Base-by-base conservation (phyloP, 2,329 filamentous ascomycete genomes). In the Xylariales sp. region DNA sequence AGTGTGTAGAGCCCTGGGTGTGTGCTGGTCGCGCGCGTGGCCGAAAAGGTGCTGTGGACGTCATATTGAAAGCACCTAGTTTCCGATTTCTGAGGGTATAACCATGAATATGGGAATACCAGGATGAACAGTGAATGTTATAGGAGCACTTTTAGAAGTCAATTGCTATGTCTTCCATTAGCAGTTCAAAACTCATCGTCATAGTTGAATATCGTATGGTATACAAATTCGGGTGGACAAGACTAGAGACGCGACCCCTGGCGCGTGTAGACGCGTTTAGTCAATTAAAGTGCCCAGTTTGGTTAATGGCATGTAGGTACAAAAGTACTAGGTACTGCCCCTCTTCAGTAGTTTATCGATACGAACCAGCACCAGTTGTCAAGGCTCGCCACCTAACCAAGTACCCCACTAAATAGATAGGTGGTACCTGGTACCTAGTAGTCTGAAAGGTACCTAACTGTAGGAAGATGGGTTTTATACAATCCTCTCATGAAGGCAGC, bases 1-100 rank as follows among this genome's bases (percentile, higher is more conserved):
- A 90, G 74, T 90, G 94, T 2, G 97, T 98, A 65, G 90, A 89
- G 71, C 97, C 97, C 62, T 92, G 90, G 2, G 93, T 94, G 81
- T 99, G 89, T 7, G 88, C 89, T n/a, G 90, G 90, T 68, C 91
- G 84, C 65, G 88, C 87, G 75, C 89, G 85, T 55, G 89, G 83
- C 72, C 87, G 85, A 30, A 79, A 78, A 55, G 78, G 78, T 70
- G 80, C 78, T 63, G 81, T 78, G 2, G 80, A 81, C 62, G 81
- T 76, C 81, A 83, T 83, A 62, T 50, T 50, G 45, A 52, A 57
- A 62, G 28, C 36, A 39, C 3, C 32, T 30, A 10, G 45, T 43
- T 39, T 45, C 9, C 16, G 43, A 30, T 52, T 34, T 39, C 3
- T 14, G 28, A 34, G 34, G 16, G 23, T 23, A 2, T 23, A 23